These are phyloP conservation scores for Dendrobium huoshanense DNA, from an alignment of 106 monocot genomes.

Conservation along the genomic window DNA sequence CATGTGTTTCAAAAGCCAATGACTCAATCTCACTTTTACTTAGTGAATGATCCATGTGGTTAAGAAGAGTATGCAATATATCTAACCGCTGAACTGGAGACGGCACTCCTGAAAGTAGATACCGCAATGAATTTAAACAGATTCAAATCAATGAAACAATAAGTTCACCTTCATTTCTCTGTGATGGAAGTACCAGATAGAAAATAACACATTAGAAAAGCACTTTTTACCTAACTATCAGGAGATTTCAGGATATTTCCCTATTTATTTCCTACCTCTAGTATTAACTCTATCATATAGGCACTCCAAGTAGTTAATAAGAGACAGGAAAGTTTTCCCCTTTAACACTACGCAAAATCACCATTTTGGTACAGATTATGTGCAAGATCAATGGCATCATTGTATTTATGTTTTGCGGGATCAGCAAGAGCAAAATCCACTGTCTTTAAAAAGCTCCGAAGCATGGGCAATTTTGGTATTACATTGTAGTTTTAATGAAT, in stretches of 20 bases:
- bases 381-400: not conserved
- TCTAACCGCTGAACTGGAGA: conserved; percentile 86
- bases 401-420: not conserved
- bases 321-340: no score
- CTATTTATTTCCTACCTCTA: no score
- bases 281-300: no score
- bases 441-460: not conserved
- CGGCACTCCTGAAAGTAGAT: conserved; percentile 73
- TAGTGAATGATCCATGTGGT: conserved; percentile 60
- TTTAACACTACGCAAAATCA: not conserved
- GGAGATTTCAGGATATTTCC: no score
- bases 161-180: not conserved
- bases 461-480: not conserved
- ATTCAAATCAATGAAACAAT: not conserved
- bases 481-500: conserved; percentile 2
- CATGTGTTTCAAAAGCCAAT: conserved; percentile 84
- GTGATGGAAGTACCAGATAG: no score
- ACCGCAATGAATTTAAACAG: not conserved
- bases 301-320: no score
- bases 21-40: conserved; percentile 33
- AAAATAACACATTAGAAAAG: no score
- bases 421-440: not conserved
- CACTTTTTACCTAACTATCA: no score
- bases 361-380: not conserved
- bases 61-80: conserved; percentile 60